Evolutionary conservation across 2,329 filamentous ascomycete species (phyloP), one percentile per base, ranked within the genome.

Genomic region (Pseudogymnoascus verrucosus): DNA sequence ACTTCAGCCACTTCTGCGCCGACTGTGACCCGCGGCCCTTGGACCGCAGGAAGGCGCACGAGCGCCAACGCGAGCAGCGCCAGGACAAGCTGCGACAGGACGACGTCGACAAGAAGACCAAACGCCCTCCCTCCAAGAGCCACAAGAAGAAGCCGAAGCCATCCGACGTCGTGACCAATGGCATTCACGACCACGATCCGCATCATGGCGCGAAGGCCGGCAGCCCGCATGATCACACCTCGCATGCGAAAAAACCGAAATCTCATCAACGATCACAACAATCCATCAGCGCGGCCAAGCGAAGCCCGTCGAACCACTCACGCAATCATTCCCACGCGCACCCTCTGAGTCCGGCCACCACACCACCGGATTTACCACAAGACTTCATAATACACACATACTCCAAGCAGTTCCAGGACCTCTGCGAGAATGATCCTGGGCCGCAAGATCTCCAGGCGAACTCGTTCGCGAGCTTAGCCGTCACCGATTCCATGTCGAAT

Each of bases 71-170:
- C 68, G 78, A 81, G 64, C 84, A 86, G 65, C 82, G 89, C 66
- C 81, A 84, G 69, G 78, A 81, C 68, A 81, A 76, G 64, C 64
- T 67, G 57, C 57, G 57, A 39, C 80, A 81, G 65, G 80, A 84
- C 65, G 76, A 76, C 14, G 78, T 81, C 70, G 87, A 92, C 74
- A 87, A 89, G 76, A 90, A 90, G 77, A 70, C 84, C 64, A 90
- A 93, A 76, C 85, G 92, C 66, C 85, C 88, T 7, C 83, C 88
- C 5, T 80, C 89, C 11, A 96, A 96, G 74, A 89, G 83, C 73
- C 89, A 92, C 73, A 96, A 93, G 80, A 97, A 96, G 80, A 96
- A 93, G 76, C 76, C 83, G 39, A 96, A 92, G 73, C 90, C 92
- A 8, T 77, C 76, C 28, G 86, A 87, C 47, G 74, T 87, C 34